phyloP scores from a whole-genome alignment of 306 rosid genomes.

The Herpetospermum pedunculosum region DNA sequence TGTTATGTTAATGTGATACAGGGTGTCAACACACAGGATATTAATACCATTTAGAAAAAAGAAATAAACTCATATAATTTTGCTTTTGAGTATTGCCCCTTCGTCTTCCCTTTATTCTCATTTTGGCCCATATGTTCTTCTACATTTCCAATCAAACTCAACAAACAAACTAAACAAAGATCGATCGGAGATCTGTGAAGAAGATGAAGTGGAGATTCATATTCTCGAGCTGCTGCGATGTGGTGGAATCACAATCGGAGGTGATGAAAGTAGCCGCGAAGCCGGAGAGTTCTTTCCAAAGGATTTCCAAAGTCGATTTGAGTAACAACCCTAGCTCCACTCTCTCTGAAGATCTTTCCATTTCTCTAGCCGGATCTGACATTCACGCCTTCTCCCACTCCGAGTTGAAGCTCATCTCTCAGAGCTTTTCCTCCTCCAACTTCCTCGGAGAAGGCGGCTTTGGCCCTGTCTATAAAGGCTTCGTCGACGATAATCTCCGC shows the following conservation, averaged over 20 bases:
- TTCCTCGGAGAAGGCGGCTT: conserved; percentile 72
- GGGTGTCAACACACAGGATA: not conserved
- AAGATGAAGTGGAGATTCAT: conserved; percentile 24
- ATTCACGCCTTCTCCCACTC: conserved; percentile 34
- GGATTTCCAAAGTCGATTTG: conserved; percentile 39
- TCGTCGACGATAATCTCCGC: conserved; percentile 46
- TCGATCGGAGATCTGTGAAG: too few species aligned
- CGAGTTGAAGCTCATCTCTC: conserved; percentile 46
- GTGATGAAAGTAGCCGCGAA: conserved; percentile 26
- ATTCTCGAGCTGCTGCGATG: conserved; percentile 31
- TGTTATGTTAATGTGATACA: not conserved
- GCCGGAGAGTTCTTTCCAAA: conserved; percentile 15
- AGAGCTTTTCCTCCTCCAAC: conserved; percentile 34
- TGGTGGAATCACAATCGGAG: conserved; percentile 14
- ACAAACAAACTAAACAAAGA: too few species aligned
- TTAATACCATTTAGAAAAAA: too few species aligned
- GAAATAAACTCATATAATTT: too few species aligned
- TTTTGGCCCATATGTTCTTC: not conserved
- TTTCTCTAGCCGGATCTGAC: conserved; percentile 49
- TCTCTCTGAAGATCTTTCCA: conserved; percentile 41
- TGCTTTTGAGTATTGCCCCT: not conserved
- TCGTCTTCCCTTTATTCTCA: not conserved
- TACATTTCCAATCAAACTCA: not conserved
- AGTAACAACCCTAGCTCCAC: conserved; percentile 25
- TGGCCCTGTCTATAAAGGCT: conserved; percentile 60